Evolutionary conservation across 768 basidiomycete genomes (phyloP).

Genomic region (Boletus eberwhitei): DNA sequence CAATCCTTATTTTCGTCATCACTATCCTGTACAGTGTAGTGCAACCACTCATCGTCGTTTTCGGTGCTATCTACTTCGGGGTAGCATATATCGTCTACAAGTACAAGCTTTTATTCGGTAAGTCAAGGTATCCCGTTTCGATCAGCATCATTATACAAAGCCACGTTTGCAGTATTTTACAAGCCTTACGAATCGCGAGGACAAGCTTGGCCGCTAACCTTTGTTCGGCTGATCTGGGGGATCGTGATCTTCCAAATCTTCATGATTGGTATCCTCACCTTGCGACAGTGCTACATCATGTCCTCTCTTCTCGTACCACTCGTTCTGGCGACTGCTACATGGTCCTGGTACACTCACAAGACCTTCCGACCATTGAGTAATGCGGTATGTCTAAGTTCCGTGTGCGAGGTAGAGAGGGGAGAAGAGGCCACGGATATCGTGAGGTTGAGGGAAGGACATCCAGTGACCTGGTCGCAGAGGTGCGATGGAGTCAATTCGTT

Average conservation of each 20-base stretch:
- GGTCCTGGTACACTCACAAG: slow-evolving; percentile 76
- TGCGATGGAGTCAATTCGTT: slow-evolving; percentile 19
- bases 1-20: slow-evolving; percentile 93
- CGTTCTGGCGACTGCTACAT: slow-evolving; percentile 67
- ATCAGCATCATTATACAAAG: background rate
- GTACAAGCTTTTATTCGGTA: slow-evolving; percentile 94
- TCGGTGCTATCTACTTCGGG: slow-evolving; percentile 97
- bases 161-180: slow-evolving; percentile 75
- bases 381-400: slow-evolving; percentile 81
- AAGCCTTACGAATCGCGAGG: slow-evolving; percentile 98
- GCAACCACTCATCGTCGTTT: slow-evolving; percentile 91
- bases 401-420: slow-evolving; percentile 86
- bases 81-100: slow-evolving; percentile 95
- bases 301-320: slow-evolving; percentile 71
- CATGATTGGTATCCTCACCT: slow-evolving; percentile 95
- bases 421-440: slow-evolving; percentile 80
- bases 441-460: slow-evolving; percentile 74
- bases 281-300: slow-evolving; percentile 53
- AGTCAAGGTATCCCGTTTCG: slow-evolving; percentile 23
- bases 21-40: slow-evolving; percentile 94
- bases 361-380: slow-evolving; percentile 70
- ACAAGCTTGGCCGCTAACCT: slow-evolving; percentile 97
- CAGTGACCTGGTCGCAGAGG: slow-evolving; percentile 90
- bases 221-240: slow-evolving; percentile 88
- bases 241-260: slow-evolving; percentile 91